Evolutionary conservation across 1,284 basidiomycete genomes (phyloP).

Genomic region (Neonothopanus nambi): DNA sequence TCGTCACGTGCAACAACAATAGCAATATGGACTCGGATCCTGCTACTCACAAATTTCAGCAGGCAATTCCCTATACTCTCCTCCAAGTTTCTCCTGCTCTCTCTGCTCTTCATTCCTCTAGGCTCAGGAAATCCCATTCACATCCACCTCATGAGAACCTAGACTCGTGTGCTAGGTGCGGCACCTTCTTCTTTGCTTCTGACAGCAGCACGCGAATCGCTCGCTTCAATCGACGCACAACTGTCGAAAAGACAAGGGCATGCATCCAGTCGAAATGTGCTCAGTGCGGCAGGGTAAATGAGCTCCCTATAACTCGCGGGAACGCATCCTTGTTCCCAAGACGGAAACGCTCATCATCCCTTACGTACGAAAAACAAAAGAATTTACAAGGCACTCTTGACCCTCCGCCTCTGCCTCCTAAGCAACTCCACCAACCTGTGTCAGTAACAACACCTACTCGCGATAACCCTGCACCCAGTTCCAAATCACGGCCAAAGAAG

Average conservation of each 20-base stretch:
- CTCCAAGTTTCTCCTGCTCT: slow-evolving; percentile 52
- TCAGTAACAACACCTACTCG: neutral
- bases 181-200: slow-evolving; percentile 9
- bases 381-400: too few relatives aligned
- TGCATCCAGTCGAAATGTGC: slow-evolving; percentile 13
- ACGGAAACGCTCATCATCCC: neutral
- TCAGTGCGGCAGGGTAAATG: slow-evolving; percentile 15
- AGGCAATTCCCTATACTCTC: slow-evolving; percentile 46
- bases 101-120: slow-evolving; percentile 54
- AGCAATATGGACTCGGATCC: slow-evolving; percentile 19
- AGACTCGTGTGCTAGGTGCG: slow-evolving; percentile 53
- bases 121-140: neutral
- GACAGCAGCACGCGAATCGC: slow-evolving; percentile 11
- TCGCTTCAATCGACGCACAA: neutral
- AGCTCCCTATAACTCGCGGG: slow-evolving; percentile 1
- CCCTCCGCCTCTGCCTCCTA: neutral
- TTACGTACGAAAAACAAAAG: too few relatives aligned
- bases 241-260: slow-evolving; percentile 1
- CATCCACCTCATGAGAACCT: neutral
- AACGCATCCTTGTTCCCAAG: slow-evolving; percentile 12
- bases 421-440: neutral
- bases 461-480: neutral
- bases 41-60: slow-evolving; percentile 48
- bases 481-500: slow-evolving; percentile 41
- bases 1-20: neutral